Base-by-base conservation (phyloP, 106 monocot species). In the Agapanthus africanus region DNA sequence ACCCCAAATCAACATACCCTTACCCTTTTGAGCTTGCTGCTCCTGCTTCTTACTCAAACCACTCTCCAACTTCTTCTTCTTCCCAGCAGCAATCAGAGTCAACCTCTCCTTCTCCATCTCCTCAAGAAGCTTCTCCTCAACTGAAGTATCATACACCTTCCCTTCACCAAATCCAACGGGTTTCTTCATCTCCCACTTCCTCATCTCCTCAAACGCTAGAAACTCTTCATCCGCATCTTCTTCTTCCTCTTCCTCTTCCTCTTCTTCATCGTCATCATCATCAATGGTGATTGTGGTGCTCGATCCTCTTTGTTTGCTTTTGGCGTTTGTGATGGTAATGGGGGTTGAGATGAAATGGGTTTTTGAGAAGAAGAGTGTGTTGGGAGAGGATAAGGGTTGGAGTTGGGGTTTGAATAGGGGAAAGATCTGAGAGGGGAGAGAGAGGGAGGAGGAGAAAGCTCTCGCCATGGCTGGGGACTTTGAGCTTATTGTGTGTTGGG, bases 161-260 rank as follows among this genome's bases (percentile, higher is more conserved):
- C 87, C 91, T 54, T 73, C 88, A 44, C 91, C 91, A 54, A 91
- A 91, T 27, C 91, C 91, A 4, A 41, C 54, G 8, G 91, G 91
- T 71, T 83, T 91, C 38, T 80, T 82, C 64, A 52, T 40, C 35
- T 81, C 63, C 90, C 83, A 84, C 77, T 59, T 73, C 54, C 39
- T 69, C 86, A 87, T 87, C 41, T 79, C 83, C 33, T 77, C 68
- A 21, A 84, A 74, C 34, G 83, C 71, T 31, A 74, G 27, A 46
- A 39, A 40, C 19, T 47, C 65, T 18, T 37, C 78, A 9, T 60
- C 81, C 10, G 69, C 81, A 10, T 47, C 78, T 0, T 72, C 85
- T 0, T 66, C 74, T 0, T 71, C 73, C 0, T 70, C 79, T 0
- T 68, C 75, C 0, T 71, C 78, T 8, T 73, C 71, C 21, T 76